phyloP scores from a whole-genome alignment of 257 asterid species.

The Jaltomata sinuosa region DNA sequence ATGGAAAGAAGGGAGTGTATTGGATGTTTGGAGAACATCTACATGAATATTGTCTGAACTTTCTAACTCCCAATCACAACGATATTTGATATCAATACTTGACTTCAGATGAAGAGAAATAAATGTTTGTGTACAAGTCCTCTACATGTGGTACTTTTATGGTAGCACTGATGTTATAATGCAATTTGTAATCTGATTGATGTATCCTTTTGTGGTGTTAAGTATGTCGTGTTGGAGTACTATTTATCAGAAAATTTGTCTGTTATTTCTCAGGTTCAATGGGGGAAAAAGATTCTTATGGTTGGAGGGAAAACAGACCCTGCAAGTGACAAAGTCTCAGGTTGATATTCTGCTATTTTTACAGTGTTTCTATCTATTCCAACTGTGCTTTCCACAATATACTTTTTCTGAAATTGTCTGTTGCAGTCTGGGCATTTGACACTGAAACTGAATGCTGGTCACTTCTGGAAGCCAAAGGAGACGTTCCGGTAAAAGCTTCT shows the following conservation, averaged over 20 bases:
- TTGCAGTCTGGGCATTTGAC: conserved; percentile 92
- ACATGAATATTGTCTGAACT: background rate
- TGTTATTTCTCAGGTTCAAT: conserved; percentile 53
- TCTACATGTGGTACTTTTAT: background rate
- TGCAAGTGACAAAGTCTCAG: conserved; percentile 69
- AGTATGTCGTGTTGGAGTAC: background rate
- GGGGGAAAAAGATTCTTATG: conserved; percentile 93
- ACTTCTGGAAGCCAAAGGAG: conserved; percentile 85
- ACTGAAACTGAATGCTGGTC: conserved; percentile 97
- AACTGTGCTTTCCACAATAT: background rate
- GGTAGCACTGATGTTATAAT: background rate
- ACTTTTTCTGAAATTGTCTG: conserved; percentile 4
- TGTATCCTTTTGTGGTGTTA: background rate
- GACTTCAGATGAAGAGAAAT: background rate
- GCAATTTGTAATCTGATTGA: background rate
- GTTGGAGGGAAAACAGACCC: conserved; percentile 96
- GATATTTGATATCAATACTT: background rate
- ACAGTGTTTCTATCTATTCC: background rate
- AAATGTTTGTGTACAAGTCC: background rate
- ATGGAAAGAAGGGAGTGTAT: background rate
- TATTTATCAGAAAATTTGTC: background rate
- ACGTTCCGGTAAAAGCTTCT: conserved; percentile 63
- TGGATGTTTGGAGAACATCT: background rate
- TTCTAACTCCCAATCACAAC: background rate
- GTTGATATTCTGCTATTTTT: conserved; percentile 27